phyloP scores from a whole-genome alignment of 2,329 filamentous ascomycete genomes.

The Hymenoscyphus scutula region DNA sequence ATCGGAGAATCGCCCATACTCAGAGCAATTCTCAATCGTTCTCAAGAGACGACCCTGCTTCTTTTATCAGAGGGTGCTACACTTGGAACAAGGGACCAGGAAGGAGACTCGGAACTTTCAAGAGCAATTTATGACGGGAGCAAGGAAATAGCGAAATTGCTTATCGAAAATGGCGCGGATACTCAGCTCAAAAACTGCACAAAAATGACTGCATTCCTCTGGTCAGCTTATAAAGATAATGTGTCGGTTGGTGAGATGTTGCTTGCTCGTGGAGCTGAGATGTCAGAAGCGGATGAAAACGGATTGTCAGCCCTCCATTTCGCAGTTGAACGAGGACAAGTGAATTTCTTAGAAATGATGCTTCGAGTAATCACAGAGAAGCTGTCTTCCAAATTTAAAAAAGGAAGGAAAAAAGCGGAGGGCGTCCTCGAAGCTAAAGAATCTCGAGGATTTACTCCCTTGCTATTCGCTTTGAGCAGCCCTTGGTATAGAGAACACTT shows the following conservation, averaged over 20 bases:
- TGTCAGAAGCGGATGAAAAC: not conserved
- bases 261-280: not conserved
- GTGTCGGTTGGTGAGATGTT: not conserved
- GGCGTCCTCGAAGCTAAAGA: not conserved
- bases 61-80: not conserved
- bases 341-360: not conserved
- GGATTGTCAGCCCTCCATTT: not conserved
- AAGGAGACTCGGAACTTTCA: not conserved
- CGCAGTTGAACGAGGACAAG: not conserved
- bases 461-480: not conserved
- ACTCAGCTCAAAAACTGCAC: not conserved
- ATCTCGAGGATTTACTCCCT: not conserved
- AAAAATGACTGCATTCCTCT: not conserved
- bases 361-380: not conserved
- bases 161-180: not conserved
- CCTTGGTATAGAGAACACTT: not conserved
- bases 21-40: not conserved
- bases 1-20: not conserved
- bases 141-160: not conserved
- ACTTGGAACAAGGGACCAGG: not conserved
- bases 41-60: not conserved
- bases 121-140: not conserved
- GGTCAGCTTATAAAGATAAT: not conserved
- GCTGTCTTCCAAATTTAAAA: not conserved
- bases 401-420: not conserved